Conservation (phyloP, 1,139 yeast species). For the Meyerozyma smithsonii region DNA sequence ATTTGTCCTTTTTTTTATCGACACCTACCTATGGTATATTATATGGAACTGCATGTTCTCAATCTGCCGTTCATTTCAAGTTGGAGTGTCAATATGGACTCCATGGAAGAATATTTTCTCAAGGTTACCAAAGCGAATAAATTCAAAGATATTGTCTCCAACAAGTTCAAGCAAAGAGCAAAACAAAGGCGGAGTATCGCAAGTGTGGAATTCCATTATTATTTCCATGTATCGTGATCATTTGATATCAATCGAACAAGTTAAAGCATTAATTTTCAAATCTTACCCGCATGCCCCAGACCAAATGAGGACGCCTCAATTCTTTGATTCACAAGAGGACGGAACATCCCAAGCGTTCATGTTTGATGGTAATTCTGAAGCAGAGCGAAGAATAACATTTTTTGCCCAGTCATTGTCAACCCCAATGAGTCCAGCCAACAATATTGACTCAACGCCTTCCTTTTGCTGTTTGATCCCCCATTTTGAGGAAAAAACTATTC, state of each 20-base stretch:
- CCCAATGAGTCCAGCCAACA: conserved; percentile 46
- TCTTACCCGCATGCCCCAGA: conserved; percentile 21
- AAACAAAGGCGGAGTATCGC: conserved; percentile 37
- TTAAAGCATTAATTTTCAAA: conserved; percentile 43
- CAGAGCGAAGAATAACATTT: conserved; percentile 47
- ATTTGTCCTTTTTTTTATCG: conserved; percentile 45
- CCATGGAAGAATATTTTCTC: conserved; percentile 55
- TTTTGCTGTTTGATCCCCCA: conserved; percentile 51
- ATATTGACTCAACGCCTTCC: conserved; percentile 42
- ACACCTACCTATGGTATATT: conserved; percentile 54
- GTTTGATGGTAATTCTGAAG: conserved; percentile 38
- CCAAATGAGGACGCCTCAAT: conserved; percentile 40
- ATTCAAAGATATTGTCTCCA: conserved; percentile 38
- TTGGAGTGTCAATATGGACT: conserved; percentile 53
- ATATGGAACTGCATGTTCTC: conserved; percentile 50
- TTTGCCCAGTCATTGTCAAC: conserved; percentile 53
- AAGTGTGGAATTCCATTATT: conserved; percentile 50
- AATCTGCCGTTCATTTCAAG: conserved; percentile 42
- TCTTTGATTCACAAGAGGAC: conserved; percentile 50
- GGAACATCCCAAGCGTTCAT: conserved; percentile 31
- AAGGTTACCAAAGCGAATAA: conserved; percentile 46
- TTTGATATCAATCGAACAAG: conserved; percentile 45
- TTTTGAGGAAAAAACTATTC: conserved; percentile 44
- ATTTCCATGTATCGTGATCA: conserved; percentile 58
- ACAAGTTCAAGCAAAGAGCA: conserved; percentile 25